Evolutionary conservation across 768 basidiomycete species (phyloP).

Genomic region (Lyophyllum semitale): DNA sequence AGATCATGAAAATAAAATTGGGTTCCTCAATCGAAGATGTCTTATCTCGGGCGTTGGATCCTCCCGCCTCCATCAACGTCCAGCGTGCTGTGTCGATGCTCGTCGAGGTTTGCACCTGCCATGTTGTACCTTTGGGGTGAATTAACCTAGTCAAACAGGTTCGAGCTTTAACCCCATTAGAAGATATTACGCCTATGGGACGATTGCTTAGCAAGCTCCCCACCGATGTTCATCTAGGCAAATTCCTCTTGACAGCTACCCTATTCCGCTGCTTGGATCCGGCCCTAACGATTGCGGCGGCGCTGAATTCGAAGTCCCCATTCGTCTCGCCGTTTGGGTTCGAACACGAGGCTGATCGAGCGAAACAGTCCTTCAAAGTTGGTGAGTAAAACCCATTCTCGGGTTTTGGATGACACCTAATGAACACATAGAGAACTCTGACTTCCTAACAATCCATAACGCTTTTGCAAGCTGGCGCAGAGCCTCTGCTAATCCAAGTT

Average conservation of each 20-base stretch:
- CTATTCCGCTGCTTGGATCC: conserved; percentile 91
- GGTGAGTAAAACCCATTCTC: conserved; percentile 45
- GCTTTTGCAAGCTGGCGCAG: conserved; percentile 88
- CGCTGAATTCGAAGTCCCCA: conserved; percentile 90
- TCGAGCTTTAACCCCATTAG: conserved; percentile 77
- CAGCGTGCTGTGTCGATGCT: conserved; percentile 87
- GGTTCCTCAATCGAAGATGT: conserved; percentile 90
- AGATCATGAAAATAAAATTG: conserved; percentile 89
- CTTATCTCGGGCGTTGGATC: conserved; percentile 84
- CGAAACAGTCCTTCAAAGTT: conserved; percentile 76
- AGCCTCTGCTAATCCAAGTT: conserved; percentile 62
- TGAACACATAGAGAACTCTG: conserved; percentile 73
- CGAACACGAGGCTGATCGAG: conserved; percentile 83
- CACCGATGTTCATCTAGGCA: conserved; percentile 94
- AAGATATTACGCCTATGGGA: conserved; percentile 96
- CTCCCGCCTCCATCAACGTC: conserved; percentile 82
- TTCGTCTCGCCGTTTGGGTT: conserved; percentile 88
- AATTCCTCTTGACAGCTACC: conserved; percentile 84
- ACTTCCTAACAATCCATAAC: conserved; percentile 92
- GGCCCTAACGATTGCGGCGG: conserved; percentile 94
- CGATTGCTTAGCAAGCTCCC: conserved; percentile 87
- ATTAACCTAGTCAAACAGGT: conserved; percentile 46
- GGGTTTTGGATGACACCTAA: neutral
- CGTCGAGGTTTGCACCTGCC: conserved; percentile 65
- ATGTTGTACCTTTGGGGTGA: neutral